Base-by-base conservation (phyloP, 495 filamentous ascomycete genomes). In the Neurospora sp. region DNA sequence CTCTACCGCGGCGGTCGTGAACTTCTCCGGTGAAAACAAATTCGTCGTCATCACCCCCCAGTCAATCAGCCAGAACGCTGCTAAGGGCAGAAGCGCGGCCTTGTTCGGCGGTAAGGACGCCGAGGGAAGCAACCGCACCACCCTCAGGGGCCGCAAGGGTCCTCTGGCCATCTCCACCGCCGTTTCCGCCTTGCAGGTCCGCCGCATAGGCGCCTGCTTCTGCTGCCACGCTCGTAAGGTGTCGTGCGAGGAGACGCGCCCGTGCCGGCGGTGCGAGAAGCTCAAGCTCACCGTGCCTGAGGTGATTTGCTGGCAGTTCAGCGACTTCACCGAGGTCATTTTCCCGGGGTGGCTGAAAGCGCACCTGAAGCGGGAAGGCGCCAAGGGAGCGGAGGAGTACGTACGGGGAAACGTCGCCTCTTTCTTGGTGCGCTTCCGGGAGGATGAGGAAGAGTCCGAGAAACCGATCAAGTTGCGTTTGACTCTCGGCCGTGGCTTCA, bases 1-100 rank as follows among this genome's bases (percentile, higher is more conserved):
- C 12, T 18, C 74, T 0, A 20, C 39, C 70, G 35, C n/a, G 70
- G 40, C 48, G 11, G 20, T 14, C 20, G 22, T 59, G 22, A 59
- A 59, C 48, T 7, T 61, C 12, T 2, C 53, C 6, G 22, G 22
- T 16, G 22, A 61, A 71, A 81, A 75, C 73, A 85, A 83, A 46
- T 86, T 86, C 73, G 79, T 85, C 46, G 82, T 86, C 68, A 80
- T 86, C 72, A 86, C 84, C 2, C 83, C 83, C 11, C 82, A 81
- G 71, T 79, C 78, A 48, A 83, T 86, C 71, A 79, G 78, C 68
- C 81, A 81, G 37, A 80, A 81, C 69, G 81, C 82, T 12, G 80
- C 80, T 41, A 82, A 80, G 70, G 81, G 79, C 68, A 85, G 84
- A 73, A 82, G 27, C 14, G 53, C 53, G 53, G 53, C 53, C 27